Evolutionary conservation across 192 early-diverging fungal genomes (phyloP), one percentile per base, ranked within the genome.

Genomic region (Backusella parvicylindrica): DNA sequence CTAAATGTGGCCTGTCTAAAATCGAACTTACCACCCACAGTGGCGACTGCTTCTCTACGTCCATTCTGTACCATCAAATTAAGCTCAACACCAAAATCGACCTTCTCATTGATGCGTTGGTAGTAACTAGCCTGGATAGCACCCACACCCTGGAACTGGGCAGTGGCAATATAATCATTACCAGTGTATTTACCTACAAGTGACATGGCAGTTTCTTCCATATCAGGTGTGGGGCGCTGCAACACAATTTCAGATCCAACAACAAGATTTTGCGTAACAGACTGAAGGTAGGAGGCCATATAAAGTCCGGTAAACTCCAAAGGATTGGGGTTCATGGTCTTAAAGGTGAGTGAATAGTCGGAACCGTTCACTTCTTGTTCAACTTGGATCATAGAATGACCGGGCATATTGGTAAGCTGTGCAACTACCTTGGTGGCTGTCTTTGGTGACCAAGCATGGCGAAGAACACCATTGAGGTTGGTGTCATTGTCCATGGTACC

Each of bases 21-120:
- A 76, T 98, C 97, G 71, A 97, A 95, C 88, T 99, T 99, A 81
- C 95, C 97, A 50, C 95, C 97, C n/a, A 96, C 92, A 16, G 94
- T 92, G 71, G 94, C 95, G 71, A 97, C 88, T 47, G 94, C 98
- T 68, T 98, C 96, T 69, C 96, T 88, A 63, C 94, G 86, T 3
- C 91, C 92, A 60, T 82, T 88, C 26, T 83, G 82, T 11, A 78
- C 85, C 70, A 97, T 79, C 74, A 95, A 75, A 82, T 98, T 94
- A 31, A 97, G 83, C 87, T 99, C 98, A 7, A 94, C 89, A 37
- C 89, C 96, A 26, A 98, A 91, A 82, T 98, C 97, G 41, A 97
- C 92, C 83, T 97, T 95, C 69, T 96, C 95, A 73, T 93, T 96
- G 71, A 98, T 86, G 70, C 92, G 89, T 75, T 95, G 89, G 86